Evolutionary conservation across 306 rosid species (phyloP).

Genomic region (Begonia loranthoides): DNA sequence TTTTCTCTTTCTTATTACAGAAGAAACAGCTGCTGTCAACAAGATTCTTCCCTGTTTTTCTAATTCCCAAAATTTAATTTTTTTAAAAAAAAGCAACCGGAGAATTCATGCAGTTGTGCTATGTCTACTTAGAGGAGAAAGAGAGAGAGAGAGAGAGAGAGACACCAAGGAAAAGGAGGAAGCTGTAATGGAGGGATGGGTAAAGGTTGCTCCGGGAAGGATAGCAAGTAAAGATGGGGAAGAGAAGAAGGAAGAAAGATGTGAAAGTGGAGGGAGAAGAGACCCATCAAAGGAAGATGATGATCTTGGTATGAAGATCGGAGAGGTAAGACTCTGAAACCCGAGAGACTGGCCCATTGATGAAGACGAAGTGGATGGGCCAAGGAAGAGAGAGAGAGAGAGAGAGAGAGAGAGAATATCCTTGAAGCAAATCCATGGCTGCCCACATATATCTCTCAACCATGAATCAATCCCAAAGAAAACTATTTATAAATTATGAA

Average conservation of each 20-base stretch:
- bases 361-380: slow-evolving; percentile 1
- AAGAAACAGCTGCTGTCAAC: slow-evolving; percentile 96
- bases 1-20: slow-evolving; percentile 84
- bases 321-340: slow-evolving; percentile 4
- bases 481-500: too few species aligned
- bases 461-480: not conserved
- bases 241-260: slow-evolving; percentile 14
- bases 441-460: not conserved
- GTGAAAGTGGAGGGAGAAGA: slow-evolving; percentile 16
- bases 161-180: slow-evolving; percentile 41
- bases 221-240: slow-evolving; percentile 21
- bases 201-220: slow-evolving; percentile 25
- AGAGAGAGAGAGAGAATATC: not conserved
- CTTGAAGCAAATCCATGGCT: not conserved
- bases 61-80: slow-evolving; percentile 3
- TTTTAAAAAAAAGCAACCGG: too few species aligned
- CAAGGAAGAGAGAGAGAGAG: not conserved
- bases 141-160: slow-evolving; percentile 3
- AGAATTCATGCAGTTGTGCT: too few species aligned
- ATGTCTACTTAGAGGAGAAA: too few species aligned
- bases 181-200: slow-evolving; percentile 25
- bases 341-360: slow-evolving; percentile 4
- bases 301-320: slow-evolving; percentile 5
- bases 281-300: slow-evolving; percentile 13
- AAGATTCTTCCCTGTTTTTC: slow-evolving; percentile 90